Conservation (phyloP, 2,329 filamentous ascomycete genomes). For the Penicillium sp. region DNA sequence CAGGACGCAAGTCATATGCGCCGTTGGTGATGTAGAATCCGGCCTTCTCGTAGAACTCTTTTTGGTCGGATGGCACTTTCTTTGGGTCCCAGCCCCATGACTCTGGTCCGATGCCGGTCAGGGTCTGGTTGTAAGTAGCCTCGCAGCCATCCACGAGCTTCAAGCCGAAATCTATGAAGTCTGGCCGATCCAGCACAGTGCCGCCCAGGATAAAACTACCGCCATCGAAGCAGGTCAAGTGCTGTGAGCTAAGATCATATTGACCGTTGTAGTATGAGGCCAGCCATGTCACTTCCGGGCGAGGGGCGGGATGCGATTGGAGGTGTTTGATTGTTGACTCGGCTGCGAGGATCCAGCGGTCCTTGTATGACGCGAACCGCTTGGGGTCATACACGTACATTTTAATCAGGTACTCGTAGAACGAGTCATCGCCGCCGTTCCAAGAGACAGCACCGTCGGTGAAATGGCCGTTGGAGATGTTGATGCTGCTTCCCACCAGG, state of each 20-base stretch:
- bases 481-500: slow-evolving; percentile 66
- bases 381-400: slow-evolving; percentile 77
- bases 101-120: slow-evolving; percentile 76
- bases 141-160: slow-evolving; percentile 69
- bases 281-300: slow-evolving; percentile 69
- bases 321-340: slow-evolving; percentile 73
- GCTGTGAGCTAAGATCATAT: slow-evolving; percentile 41
- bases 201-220: slow-evolving; percentile 84
- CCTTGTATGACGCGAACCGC: slow-evolving; percentile 63
- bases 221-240: slow-evolving; percentile 75
- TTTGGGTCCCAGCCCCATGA: slow-evolving; percentile 62
- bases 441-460: slow-evolving; percentile 68
- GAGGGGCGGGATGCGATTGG: slow-evolving; percentile 62
- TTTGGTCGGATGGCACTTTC: slow-evolving; percentile 46
- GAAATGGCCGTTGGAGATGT: slow-evolving; percentile 65
- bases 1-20: slow-evolving; percentile 69
- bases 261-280: slow-evolving; percentile 38
- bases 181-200: slow-evolving; percentile 61
- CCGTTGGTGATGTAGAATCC: slow-evolving; percentile 69
- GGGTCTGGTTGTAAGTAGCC: slow-evolving; percentile 66
- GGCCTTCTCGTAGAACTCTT: slow-evolving; percentile 60
- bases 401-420: slow-evolving; percentile 89
- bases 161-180: slow-evolving; percentile 73
- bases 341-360: slow-evolving; percentile 72
- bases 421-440: slow-evolving; percentile 74